Evolutionary conservation across 2,329 filamentous ascomycete genomes (phyloP).

Genomic region (Paecilomyces dactylethromorphus): DNA sequence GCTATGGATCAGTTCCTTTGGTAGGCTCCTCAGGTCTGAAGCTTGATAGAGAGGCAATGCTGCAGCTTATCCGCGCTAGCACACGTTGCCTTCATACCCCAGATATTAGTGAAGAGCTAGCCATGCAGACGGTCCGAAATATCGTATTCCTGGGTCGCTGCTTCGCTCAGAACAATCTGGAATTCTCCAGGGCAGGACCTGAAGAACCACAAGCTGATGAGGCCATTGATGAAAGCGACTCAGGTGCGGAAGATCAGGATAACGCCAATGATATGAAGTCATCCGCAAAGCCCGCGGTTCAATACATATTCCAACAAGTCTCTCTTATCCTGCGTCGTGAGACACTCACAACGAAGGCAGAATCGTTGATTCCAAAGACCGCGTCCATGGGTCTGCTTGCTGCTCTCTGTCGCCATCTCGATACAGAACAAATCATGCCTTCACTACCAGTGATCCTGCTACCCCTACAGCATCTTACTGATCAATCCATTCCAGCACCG

Average conservation of each 20-base stretch:
- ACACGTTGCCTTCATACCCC: slow-evolving; percentile 55
- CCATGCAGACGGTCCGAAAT: slow-evolving; percentile 71
- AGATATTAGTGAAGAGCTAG: slow-evolving; percentile 66
- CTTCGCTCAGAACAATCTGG: slow-evolving; percentile 51
- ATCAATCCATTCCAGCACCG: slow-evolving; percentile 65
- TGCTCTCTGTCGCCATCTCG: slow-evolving; percentile 58
- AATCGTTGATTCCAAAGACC: slow-evolving; percentile 65
- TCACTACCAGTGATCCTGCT: slow-evolving; percentile 60
- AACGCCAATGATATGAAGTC: slow-evolving; percentile 34
- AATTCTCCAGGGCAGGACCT: slow-evolving; percentile 34
- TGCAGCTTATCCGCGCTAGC: slow-evolving; percentile 52
- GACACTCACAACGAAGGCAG: slow-evolving; percentile 53
- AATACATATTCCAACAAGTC: slow-evolving; percentile 72
- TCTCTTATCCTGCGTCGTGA: slow-evolving; percentile 75
- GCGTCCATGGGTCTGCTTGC: slow-evolving; percentile 69
- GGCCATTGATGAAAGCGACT: slow-evolving; percentile 25
- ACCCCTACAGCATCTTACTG: slow-evolving; percentile 76
- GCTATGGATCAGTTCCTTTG: slow-evolving; percentile 54
- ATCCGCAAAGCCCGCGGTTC: slow-evolving; percentile 47
- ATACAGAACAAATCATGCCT: slow-evolving; percentile 50
- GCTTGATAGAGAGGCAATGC: slow-evolving; percentile 59
- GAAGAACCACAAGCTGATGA: slow-evolving; percentile 36
- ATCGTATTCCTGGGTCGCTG: slow-evolving; percentile 71
- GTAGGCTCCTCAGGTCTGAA: slow-evolving; percentile 64
- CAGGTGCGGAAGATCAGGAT: slow-evolving; percentile 40